Evolutionary conservation across 192 early-diverging fungal genomes (phyloP).

Genomic region (Diversispora eburnea): DNA sequence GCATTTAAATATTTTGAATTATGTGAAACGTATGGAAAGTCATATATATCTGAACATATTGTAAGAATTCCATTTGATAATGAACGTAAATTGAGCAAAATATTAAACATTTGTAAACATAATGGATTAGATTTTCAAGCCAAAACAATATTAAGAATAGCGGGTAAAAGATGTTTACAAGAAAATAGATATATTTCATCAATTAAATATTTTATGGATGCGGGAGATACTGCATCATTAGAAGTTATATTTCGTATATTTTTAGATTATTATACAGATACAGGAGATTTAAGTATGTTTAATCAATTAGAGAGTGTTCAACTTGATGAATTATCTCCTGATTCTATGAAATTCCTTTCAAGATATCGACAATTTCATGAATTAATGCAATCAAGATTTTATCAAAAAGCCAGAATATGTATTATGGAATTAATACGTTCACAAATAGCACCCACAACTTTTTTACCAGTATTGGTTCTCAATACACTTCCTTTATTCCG

Average conservation of each 20-base stretch:
- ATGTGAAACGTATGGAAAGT: slow-evolving; percentile 10
- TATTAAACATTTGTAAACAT: slow-evolving; percentile 23
- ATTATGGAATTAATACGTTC: slow-evolving; percentile 9
- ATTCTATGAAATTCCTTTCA: slow-evolving; percentile 21
- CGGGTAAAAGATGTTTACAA: slow-evolving; percentile 3
- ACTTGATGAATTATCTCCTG: neutral
- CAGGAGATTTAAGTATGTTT: slow-evolving; percentile 8
- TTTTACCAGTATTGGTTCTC: slow-evolving; percentile 18
- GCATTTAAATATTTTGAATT: slow-evolving; percentile 24
- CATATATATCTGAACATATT: slow-evolving; percentile 19
- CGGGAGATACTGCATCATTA: slow-evolving; percentile 8
- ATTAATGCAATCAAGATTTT: neutral
- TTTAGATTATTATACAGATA: slow-evolving; percentile 10
- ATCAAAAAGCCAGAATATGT: neutral
- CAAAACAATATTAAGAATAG: neutral
- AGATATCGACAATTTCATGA: slow-evolving; percentile 17
- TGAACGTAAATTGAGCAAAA: slow-evolving; percentile 12
- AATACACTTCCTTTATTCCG: slow-evolving; percentile 20
- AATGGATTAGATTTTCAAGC: slow-evolving; percentile 1
- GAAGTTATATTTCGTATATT: slow-evolving; percentile 9
- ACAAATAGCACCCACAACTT: slow-evolving; percentile 2
- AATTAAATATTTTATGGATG: slow-evolving; percentile 11
- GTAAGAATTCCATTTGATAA: slow-evolving; percentile 18
- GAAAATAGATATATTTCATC: slow-evolving; percentile 16
- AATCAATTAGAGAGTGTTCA: slow-evolving; percentile 15